These are phyloP conservation scores for Ogataea ramenticola DNA, from an alignment of 805 yeast genomes.

Conservation along the genomic window DNA sequence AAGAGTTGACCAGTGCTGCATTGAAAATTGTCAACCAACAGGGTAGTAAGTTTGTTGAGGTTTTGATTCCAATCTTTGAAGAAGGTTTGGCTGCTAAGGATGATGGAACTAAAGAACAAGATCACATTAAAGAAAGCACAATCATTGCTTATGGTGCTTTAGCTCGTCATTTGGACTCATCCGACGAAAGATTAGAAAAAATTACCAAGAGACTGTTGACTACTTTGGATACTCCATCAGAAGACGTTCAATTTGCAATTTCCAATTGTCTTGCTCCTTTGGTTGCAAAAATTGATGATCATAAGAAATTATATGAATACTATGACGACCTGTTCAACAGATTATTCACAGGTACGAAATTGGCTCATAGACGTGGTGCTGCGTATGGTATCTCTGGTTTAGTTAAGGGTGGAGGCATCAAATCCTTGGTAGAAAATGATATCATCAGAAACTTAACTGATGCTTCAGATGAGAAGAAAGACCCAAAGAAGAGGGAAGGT, in stretches of 20 bases:
- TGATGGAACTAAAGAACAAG: constrained; percentile 41
- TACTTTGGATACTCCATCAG: constrained; percentile 82
- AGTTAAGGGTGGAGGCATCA: constrained; percentile 83
- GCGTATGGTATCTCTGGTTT: constrained; percentile 96
- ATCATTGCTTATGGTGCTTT: constrained; percentile 86
- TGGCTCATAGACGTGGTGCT: constrained; percentile 76
- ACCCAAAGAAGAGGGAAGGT: constrained; percentile 70
- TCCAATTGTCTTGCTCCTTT: constrained; percentile 83
- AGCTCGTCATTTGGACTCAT: constrained; percentile 69
- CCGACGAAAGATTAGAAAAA: constrained; percentile 57
- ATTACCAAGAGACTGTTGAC: constrained; percentile 64
- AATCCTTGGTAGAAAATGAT: constrained; percentile 67
- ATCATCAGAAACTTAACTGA: constrained; percentile 67
- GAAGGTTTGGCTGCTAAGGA: constrained; percentile 46
- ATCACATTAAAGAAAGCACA: constrained; percentile 65
- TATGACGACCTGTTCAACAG: constrained; percentile 53
- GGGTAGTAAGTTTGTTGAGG: constrained; percentile 64
- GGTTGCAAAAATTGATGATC: constrained; percentile 42
- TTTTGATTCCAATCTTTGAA: constrained; percentile 78
- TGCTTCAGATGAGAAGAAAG: constrained; percentile 84
- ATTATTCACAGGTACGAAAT: constrained; percentile 43
- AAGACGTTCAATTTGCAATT: constrained; percentile 82
- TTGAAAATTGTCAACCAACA: constrained; percentile 57
- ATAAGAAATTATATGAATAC: constrained; percentile 41
- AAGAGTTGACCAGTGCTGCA: constrained; percentile 87